These are phyloP conservation scores for Cryphonectria radicalis DNA, from an alignment of 2,329 filamentous ascomycete genomes.

Conservation along the genomic window DNA sequence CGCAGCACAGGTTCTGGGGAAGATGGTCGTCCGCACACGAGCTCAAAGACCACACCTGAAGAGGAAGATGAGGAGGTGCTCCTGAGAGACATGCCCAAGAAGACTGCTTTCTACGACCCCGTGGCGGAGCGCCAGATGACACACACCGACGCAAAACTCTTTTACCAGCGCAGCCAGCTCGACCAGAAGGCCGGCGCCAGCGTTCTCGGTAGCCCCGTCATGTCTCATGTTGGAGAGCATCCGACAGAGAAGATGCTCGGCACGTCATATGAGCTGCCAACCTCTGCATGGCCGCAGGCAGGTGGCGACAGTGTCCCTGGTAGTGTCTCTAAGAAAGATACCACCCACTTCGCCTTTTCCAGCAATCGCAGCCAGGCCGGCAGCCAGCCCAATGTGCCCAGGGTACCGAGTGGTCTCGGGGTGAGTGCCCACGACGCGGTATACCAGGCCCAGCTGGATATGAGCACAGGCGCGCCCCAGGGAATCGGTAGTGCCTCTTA, in stretches of 20 bases:
- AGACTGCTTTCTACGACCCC: slow-evolving; percentile 91
- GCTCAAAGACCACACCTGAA: slow-evolving; percentile 26
- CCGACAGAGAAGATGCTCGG: slow-evolving; percentile 21
- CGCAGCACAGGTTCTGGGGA: slow-evolving; percentile 40
- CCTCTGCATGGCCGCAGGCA: slow-evolving; percentile 27
- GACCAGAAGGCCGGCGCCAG: slow-evolving; percentile 52
- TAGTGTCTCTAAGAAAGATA: slow-evolving; percentile 29
- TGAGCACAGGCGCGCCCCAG: slow-evolving; percentile 50
- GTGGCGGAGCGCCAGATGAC: slow-evolving; percentile 93
- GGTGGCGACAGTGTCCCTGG: slow-evolving; percentile 25
- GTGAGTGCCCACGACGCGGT: slow-evolving; percentile 34
- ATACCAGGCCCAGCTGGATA: slow-evolving; percentile 29
- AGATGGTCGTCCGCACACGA: slow-evolving; percentile 26
- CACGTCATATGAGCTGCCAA: slow-evolving; percentile 20
- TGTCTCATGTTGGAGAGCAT: slow-evolving; percentile 33
- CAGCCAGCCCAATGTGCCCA: slow-evolving; percentile 22
- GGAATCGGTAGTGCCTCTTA: slow-evolving; percentile 69
- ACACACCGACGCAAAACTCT: slow-evolving; percentile 91
- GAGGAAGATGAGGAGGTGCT: slow-evolving; percentile 57
- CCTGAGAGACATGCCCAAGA: slow-evolving; percentile 63
- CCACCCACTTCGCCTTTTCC: slow-evolving; percentile 24
- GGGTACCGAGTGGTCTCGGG: slow-evolving; percentile 21
- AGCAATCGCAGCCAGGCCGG: slow-evolving; percentile 29
- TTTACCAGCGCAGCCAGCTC: slow-evolving; percentile 87
- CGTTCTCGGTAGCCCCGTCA: slow-evolving; percentile 52